A percentile compares a stretch with the other conserved stretches of the same genome.
phyloP scores from a whole-genome alignment of 225 moss, liverwort and hornwort species.

The Polytrichum commune region DNA sequence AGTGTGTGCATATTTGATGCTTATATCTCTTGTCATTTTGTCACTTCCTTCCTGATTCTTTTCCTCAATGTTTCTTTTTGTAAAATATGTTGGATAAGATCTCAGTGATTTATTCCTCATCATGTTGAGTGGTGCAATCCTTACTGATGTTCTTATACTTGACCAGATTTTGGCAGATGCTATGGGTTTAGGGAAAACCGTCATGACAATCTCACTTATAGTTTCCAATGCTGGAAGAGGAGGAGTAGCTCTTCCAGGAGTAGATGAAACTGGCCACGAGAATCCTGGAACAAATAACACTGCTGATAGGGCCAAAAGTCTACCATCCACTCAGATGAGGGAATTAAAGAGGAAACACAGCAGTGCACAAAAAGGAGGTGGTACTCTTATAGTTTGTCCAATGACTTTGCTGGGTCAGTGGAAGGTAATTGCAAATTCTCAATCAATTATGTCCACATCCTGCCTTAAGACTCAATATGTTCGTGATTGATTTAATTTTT shows the following conservation, averaged over 20 bases:
- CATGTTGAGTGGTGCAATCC: too few species aligned
- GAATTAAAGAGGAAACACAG: constrained; percentile 34
- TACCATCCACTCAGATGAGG: constrained; percentile 13
- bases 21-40: too few species aligned
- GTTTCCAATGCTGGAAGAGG: constrained; percentile 71
- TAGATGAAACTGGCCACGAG: constrained; percentile 7
- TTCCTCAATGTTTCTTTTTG: too few species aligned
- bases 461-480: background rate
- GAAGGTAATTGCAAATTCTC: constrained; percentile 48
- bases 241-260: constrained; percentile 31
- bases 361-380: constrained; percentile 63
- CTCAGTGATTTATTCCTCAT: too few species aligned
- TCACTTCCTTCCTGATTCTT: too few species aligned
- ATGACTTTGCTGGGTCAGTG: constrained; percentile 94
- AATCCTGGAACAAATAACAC: constrained; percentile 9
- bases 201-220: constrained; percentile 78
- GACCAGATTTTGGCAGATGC: constrained; percentile 91
- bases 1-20: too few species aligned
- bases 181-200: constrained; percentile 94
- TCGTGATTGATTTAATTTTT: too few species aligned
- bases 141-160: background rate
- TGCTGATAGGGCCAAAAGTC: constrained; percentile 15
- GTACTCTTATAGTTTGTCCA: constrained; percentile 89
- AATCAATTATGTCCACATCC: background rate
- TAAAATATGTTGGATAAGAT: too few species aligned